A percentile compares a stretch with the other conserved stretches of the same genome.
Evolutionary conservation across 371 early-diverging fungal species (phyloP).

Genomic region (Mucor velutinosus): DNA sequence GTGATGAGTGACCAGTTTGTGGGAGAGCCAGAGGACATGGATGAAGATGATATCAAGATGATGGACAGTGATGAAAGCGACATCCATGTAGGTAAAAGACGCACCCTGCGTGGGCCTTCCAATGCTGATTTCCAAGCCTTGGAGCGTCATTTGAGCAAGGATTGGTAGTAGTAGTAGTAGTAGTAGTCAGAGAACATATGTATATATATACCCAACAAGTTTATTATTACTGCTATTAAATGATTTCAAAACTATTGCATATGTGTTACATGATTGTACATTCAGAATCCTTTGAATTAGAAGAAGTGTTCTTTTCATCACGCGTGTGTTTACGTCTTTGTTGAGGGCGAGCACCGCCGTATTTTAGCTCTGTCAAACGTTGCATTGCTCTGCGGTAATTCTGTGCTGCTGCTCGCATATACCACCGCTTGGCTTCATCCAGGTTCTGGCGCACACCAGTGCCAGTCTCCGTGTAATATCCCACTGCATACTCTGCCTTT

Average conservation of each 20-base stretch:
- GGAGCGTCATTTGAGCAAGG: conserved; percentile 29
- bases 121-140: conserved; percentile 22
- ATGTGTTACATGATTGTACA: conserved; percentile 46
- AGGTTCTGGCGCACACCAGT: conserved; percentile 71
- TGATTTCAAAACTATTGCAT: neutral
- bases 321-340: conserved; percentile 41
- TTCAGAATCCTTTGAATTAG: conserved; percentile 38
- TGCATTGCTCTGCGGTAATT: conserved; percentile 74
- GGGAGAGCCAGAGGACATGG: conserved; percentile 38
- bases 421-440: conserved; percentile 80
- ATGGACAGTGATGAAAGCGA: conserved; percentile 27
- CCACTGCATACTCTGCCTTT: conserved; percentile 91
- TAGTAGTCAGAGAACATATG: neutral
- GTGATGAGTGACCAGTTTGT: conserved; percentile 23
- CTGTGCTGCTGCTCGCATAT: conserved; percentile 76
- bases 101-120: conserved; percentile 22
- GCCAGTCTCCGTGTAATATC: conserved; percentile 83
- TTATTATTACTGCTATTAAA: neutral
- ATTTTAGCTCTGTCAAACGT: conserved; percentile 74
- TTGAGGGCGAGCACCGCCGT: conserved; percentile 50
- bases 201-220: neutral
- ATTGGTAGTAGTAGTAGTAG: conserved; percentile 17
- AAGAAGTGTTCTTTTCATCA: conserved; percentile 22
- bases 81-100: conserved; percentile 20
- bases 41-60: conserved; percentile 28